These are phyloP conservation scores for Blastomyces percursus DNA, from an alignment of 2,329 filamentous ascomycete species.

Conservation along the genomic window DNA sequence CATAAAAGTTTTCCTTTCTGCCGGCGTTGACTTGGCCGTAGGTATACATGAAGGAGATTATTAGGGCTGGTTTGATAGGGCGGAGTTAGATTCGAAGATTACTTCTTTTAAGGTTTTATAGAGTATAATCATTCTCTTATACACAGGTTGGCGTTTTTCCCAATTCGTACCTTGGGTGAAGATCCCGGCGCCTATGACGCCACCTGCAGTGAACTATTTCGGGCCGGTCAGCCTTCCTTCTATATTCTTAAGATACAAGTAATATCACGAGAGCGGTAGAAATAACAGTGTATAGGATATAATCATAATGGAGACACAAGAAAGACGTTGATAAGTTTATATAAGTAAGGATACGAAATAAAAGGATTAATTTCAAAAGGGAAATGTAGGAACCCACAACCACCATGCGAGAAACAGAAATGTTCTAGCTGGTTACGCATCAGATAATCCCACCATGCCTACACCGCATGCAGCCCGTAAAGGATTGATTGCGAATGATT, in stretches of 20 bases:
- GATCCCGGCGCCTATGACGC: constrained; percentile 22
- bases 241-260: background rate
- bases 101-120: background rate
- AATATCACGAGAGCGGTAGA: constrained; percentile 4
- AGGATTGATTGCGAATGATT: constrained; percentile 56
- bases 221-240: constrained; percentile 20
- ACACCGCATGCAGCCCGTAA: constrained; percentile 51
- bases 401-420: constrained; percentile 49
- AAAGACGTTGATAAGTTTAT: constrained; percentile 2
- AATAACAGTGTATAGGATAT: background rate
- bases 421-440: constrained; percentile 50
- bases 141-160: background rate
- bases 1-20: constrained; percentile 63
- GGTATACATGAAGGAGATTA: constrained; percentile 73
- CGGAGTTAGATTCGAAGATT: constrained; percentile 19
- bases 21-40: constrained; percentile 76
- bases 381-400: constrained; percentile 54
- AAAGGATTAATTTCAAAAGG: background rate
- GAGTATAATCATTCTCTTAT: background rate
- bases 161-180: constrained; percentile 29
- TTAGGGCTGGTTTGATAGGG: constrained; percentile 46
- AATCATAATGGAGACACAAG: background rate
- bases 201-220: constrained; percentile 34
- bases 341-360: constrained; percentile 9
- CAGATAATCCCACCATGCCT: constrained; percentile 66